These are phyloP conservation scores for Hepatocystis sp. DNA, from an alignment of 169 alveolate genomes.

Conservation along the genomic window DNA sequence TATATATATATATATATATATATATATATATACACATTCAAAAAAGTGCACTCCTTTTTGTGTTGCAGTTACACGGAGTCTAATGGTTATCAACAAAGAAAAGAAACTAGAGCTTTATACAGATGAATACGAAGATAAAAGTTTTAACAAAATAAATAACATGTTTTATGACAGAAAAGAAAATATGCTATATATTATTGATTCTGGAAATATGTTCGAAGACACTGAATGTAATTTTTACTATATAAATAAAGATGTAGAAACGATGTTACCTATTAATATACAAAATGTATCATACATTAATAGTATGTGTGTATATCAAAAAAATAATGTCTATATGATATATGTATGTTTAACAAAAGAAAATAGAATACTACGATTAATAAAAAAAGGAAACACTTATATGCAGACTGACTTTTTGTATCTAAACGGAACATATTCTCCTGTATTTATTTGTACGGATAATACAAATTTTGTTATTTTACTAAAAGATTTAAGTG, in stretches of 20 bases:
- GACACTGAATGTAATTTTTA: constrained; percentile 59
- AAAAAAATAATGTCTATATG: constrained; percentile 11
- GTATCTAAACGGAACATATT: constrained; percentile 40
- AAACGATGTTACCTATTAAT: constrained; percentile 50
- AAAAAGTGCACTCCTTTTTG: too few relatives aligned
- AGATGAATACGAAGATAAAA: constrained; percentile 47
- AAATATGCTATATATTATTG: constrained; percentile 44
- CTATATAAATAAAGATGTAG: constrained; percentile 68
- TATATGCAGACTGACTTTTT: constrained; percentile 36
- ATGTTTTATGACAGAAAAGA: constrained; percentile 26
- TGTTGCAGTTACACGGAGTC: constrained; percentile 31
- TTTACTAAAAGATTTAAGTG: constrained; percentile 75
- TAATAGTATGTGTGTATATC: constrained; percentile 57
- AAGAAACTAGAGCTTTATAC: constrained; percentile 47
- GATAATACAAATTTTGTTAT: constrained; percentile 44
- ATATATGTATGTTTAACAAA: constrained; percentile 65
- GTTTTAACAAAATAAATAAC: constrained; percentile 28
- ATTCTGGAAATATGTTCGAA: constrained; percentile 69
- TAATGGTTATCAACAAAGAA: constrained; percentile 54
- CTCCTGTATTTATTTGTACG: constrained; percentile 66
- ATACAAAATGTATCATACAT: constrained; percentile 22
- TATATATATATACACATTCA: too few relatives aligned
- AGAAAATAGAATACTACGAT: constrained; percentile 60
- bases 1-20: too few relatives aligned
- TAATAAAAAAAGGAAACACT: constrained; percentile 59